A percentile compares a stretch with the other conserved stretches of the same genome.
These are phyloP conservation scores for Boletus sp. DNA, from an alignment of 768 basidiomycete genomes.

Conservation along the genomic window DNA sequence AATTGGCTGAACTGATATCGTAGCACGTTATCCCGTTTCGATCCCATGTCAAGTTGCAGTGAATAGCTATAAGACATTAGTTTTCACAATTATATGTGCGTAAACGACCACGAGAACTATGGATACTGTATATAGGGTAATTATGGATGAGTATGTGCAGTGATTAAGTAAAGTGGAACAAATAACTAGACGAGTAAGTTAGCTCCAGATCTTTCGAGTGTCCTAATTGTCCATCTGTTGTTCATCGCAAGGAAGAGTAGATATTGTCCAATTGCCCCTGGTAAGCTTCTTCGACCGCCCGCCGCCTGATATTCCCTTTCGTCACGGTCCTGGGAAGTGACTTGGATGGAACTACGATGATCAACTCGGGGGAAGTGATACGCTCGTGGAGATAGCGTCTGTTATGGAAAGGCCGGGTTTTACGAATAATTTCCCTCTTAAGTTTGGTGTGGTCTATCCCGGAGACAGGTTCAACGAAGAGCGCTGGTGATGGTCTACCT, in stretches of 20 bases:
- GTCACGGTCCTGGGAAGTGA: conserved; percentile 75
- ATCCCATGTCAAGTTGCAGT: background rate
- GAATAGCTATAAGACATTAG: conserved; percentile 3
- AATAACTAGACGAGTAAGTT: conserved; percentile 20
- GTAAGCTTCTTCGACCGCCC: conserved; percentile 69
- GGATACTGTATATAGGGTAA: conserved; percentile 18
- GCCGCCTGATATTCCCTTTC: conserved; percentile 78
- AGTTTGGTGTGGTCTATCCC: conserved; percentile 55
- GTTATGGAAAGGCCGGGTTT: conserved; percentile 69
- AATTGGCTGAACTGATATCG: background rate
- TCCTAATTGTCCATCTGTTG: background rate
- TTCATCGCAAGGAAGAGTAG: conserved; percentile 36
- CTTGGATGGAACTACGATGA: conserved; percentile 62
- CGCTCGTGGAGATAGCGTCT: conserved; percentile 79
- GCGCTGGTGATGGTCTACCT: conserved; percentile 70
- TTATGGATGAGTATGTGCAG: conserved; percentile 10
- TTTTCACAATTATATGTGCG: background rate
- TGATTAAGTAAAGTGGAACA: background rate
- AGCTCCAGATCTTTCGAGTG: conserved; percentile 1
- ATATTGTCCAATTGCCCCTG: conserved; percentile 55
- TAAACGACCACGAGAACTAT: conserved; percentile 6
- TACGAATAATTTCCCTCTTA: conserved; percentile 68
- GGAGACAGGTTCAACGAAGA: conserved; percentile 65
- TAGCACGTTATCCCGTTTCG: background rate
- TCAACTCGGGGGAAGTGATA: conserved; percentile 59